Base-by-base conservation (phyloP, 306 rosid genomes). In the Lablab purpureus region DNA sequence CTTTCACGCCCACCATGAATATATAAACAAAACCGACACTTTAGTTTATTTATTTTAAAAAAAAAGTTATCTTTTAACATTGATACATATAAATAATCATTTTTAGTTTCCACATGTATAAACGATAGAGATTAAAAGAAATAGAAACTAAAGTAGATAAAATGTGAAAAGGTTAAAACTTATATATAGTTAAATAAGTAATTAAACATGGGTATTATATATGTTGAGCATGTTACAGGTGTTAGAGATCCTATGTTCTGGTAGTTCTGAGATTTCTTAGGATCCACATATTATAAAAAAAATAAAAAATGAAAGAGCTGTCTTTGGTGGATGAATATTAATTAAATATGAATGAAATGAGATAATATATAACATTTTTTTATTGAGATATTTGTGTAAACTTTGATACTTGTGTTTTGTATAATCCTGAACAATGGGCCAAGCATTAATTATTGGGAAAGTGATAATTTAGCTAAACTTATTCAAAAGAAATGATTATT, bases 191-290 rank as follows among this genome's bases (percentile, higher is more conserved):
- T 37, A 37, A 37, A 8, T 37, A 37, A 37, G 0, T 36, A 36
- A 36, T 7, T 34, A 6, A 34, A 34, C 9, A 7, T 40, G 13
- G 10, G 12, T 19, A 11, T 14, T 55, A 19, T 50, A n/a, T 50
- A 1, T 50, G 34, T 55, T 54, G 49, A 30, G 37, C 60, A 36
- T 22, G 40, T 3, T 73, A 21, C 8, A 22, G 10, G 12, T 10
- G 5, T 37, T 21, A 30, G 75, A 49, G 64, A 52, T 40, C 28
- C 23, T 14, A 7, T 52, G 7, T 21, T 52, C 50, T 72, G 36
- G 66, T 37, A 22, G 54, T 56, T 27, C 23, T 36, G 5, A 54
- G 25, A 66, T 37, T 73, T 73, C 50, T 55, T 14, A 73, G 10
- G 67, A 73, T 34, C 19, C 63, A n/a, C 43, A 41, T 41, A 10